Percentiles rank a stretch among this genome's conserved stretches.
These are phyloP conservation scores for Shiraia sp. DNA, from an alignment of 2,329 filamentous ascomycete species.

Conservation along the genomic window DNA sequence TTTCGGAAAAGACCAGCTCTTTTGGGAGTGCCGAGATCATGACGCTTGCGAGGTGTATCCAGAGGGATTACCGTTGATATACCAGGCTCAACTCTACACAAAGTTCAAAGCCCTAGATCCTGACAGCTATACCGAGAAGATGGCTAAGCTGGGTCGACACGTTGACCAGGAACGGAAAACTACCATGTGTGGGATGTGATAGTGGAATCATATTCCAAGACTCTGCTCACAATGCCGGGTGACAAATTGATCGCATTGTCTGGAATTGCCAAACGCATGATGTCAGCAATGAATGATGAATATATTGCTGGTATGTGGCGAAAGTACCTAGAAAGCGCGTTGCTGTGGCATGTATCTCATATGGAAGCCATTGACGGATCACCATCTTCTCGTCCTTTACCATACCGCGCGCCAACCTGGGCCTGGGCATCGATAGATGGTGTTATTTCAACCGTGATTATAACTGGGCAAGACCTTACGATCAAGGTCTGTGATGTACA, in stretches of 20 bases:
- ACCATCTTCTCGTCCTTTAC: not conserved
- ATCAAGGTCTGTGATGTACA: constrained; percentile 9
- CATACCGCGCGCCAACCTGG: constrained; percentile 17
- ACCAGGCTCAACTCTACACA: not conserved
- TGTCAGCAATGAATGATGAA: not conserved
- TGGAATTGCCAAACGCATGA: constrained; percentile 10
- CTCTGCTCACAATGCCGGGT: constrained; percentile 1
- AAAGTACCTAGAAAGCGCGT: not conserved
- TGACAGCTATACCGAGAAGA: not conserved
- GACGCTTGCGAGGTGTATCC: constrained; percentile 10
- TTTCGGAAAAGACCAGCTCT: constrained; percentile 14
- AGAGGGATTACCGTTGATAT: not conserved
- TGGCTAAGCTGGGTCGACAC: no score
- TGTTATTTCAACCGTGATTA: no score
- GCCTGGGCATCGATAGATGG: constrained; percentile 16
- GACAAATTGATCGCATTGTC: constrained; percentile 15
- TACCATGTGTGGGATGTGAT: not conserved
- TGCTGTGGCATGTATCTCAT: not conserved
- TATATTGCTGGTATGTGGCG: constrained; percentile 17
- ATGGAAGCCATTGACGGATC: not conserved
- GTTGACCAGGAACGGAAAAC: not conserved
- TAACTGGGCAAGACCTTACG: not conserved
- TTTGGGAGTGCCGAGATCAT: constrained; percentile 21
- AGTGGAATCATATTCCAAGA: not conserved
- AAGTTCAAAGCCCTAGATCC: constrained; percentile 1